Base-by-base conservation (phyloP, 1,284 basidiomycete genomes). In the Ustilago loliicola region DNA sequence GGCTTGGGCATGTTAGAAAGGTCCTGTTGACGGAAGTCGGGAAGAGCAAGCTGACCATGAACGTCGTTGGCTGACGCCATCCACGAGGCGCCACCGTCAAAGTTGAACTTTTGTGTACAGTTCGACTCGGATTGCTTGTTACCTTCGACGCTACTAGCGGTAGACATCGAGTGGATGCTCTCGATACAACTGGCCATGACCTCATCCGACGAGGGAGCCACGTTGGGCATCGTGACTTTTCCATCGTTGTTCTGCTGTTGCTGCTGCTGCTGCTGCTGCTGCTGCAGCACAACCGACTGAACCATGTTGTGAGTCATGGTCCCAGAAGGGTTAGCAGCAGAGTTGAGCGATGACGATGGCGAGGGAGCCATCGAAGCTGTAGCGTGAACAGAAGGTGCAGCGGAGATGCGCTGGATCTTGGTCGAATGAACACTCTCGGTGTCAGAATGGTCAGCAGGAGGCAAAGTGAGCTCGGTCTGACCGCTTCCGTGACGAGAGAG, bases 401-500 rank as follows among this genome's bases (percentile, higher is more conserved):
- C 38, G 1, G 56, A 66, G 4, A 45, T 30, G 1, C 68, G 61
- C 54, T 56, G 57, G 11, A 67, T 53, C 50, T 72, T 77, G 45
- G 36, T 50, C 2, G 66, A 55, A 3, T 54, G 23, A 15, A 50
- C 50, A 25, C 30, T 32, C 13, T 77, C 74, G 0, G 64, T 8
- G 15, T 77, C 69, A 8, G 74, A 63, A 5, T 53, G 34, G 7
- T 77, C 74, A 11, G 48, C 48, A n/a, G 66, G 17, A 5, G 74
- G 74, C 13, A 77, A 4, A 10, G 74, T 77, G 45, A 77, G 45
- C 8, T 77, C 75, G 5, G 71, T 77, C 53, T 70, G 70, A 23
- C 63, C 75, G 63, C 70, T 72, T 3, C 70, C 66, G 56, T 71
- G 66, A 32, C 75, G 71, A 10, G 67, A 73, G 17, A 77, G 54